These are phyloP conservation scores for Priceomyces fermenticarens DNA, from an alignment of 805 yeast genomes.

Conservation along the genomic window DNA sequence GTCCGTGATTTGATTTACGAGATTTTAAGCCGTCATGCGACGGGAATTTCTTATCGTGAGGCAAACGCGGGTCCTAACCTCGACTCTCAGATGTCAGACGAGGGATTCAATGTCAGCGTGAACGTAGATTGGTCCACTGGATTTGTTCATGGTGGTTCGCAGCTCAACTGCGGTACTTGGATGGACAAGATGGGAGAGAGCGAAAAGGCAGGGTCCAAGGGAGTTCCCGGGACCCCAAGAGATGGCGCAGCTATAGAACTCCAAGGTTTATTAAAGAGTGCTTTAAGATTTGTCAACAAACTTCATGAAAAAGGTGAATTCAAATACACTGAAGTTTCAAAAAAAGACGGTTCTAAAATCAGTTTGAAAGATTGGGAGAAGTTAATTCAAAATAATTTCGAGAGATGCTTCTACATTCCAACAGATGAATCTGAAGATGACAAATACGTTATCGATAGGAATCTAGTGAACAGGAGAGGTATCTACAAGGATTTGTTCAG, in stretches of 20 bases:
- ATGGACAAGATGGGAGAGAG: conserved; percentile 99
- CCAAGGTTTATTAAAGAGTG: conserved; percentile 81
- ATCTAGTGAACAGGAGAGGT: conserved; percentile 82
- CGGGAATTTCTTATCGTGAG: conserved; percentile 82
- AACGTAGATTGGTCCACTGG: conserved; percentile 89
- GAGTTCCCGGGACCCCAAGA: conserved; percentile 96
- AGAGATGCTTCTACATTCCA: conserved; percentile 77
- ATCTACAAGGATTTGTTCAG: conserved; percentile 84
- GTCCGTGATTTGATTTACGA: conserved; percentile 80
- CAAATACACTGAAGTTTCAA: conserved; percentile 53
- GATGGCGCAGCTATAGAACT: conserved; percentile 96
- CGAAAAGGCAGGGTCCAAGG: conserved; percentile 73
- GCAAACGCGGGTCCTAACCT: conserved; percentile 90
- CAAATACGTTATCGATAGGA: conserved; percentile 57
- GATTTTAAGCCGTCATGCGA: conserved; percentile 82
- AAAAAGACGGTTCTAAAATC: conserved; percentile 54
- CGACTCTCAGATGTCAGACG: conserved; percentile 89
- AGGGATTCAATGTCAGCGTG: conserved; percentile 84
- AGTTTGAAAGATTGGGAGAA: conserved; percentile 69
- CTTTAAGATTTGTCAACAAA: conserved; percentile 73
- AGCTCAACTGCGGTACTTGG: conserved; percentile 96
- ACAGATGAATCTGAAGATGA: conserved; percentile 56
- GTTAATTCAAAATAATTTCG: conserved; percentile 70
- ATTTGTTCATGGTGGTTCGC: conserved; percentile 85
- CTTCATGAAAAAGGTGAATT: conserved; percentile 55